Evolutionary conservation across 768 basidiomycete species (phyloP), one percentile per base, ranked within the genome.

Genomic region (Rhodosporidiobolus odoratus): DNA sequence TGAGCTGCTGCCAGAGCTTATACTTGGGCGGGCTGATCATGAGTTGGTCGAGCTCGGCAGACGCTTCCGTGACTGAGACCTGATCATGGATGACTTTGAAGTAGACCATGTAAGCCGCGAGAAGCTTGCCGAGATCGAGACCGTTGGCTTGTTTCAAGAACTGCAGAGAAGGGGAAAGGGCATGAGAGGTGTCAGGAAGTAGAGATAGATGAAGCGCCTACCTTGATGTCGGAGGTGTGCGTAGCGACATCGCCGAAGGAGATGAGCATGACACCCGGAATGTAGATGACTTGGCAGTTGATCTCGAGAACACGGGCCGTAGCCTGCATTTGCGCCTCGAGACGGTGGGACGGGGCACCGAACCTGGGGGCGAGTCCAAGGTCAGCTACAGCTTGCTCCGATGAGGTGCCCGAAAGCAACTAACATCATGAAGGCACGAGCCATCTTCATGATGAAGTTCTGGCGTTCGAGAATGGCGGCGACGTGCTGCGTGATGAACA

Each of bases 191-290:
- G 87, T 84, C 67, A 89, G 89, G n/a, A 58, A 30, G 57, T 1
- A 8, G 40, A 21, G 27, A 2, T 5, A 3, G 15, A 40, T 3
- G 27, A 21, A 8, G 1, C 12, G 57, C 76, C 13, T 12, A 91
- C 84, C 80, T 89, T 90, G 78, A 91, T 85, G 76, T 87, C 88
- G 75, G 86, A 88, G 8, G 90, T 92, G 62, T 89, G 88, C 3
- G 91, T 92, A 4, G 86, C 81, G 32, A 81, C 82, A 79, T 94
- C 92, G 74, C 89, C 88, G 76, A 94, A 93, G 54, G 88, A 87
- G 77, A 92, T 84, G 41, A 93, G 83, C 81, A 90, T 86, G 64
- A 88, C 84, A 69, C 80, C 79, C 4, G 81, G 82, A 23, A 83
- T 76, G 69, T 82, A 81, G 60, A 83, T 79, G 64, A 80, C 80